phyloP scores from a whole-genome alignment of 176 grass and related monocot species.

The Musa itinerans region DNA sequence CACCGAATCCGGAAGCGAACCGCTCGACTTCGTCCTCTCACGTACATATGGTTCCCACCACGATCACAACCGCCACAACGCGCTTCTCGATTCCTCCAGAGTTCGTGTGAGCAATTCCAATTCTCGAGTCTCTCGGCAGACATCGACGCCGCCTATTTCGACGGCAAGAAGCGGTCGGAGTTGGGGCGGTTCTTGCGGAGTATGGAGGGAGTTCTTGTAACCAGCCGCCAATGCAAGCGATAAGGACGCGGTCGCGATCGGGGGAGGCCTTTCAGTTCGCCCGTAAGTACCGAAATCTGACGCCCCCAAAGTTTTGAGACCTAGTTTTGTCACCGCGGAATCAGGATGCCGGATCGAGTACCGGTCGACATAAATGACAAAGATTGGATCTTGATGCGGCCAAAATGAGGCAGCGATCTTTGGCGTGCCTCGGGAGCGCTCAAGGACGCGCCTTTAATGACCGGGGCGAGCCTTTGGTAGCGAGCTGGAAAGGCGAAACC shows the following conservation, averaged over 20 bases:
- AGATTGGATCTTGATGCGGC: background rate
- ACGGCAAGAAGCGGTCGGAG: too few relatives aligned
- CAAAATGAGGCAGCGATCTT: constrained; percentile 1
- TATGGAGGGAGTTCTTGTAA: background rate
- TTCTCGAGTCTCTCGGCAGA: too few relatives aligned
- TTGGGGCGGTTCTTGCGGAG: too few relatives aligned
- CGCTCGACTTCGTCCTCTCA: too few relatives aligned
- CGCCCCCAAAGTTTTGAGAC: background rate
- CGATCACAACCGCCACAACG: too few relatives aligned
- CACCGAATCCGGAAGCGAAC: too few relatives aligned
- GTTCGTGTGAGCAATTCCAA: too few relatives aligned
- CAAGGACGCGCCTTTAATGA: constrained; percentile 9
- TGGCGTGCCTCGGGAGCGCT: background rate
- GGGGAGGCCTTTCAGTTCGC: background rate
- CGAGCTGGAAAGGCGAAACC: background rate
- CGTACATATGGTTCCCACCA: too few relatives aligned
- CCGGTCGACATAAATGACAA: background rate
- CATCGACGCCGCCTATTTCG: too few relatives aligned
- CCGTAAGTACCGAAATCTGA: background rate
- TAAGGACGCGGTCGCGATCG: background rate
- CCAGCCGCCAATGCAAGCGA: background rate
- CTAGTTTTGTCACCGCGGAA: constrained; percentile 1
- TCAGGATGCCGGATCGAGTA: background rate
- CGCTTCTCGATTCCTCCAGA: too few relatives aligned
- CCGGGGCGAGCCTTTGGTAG: background rate